A percentile compares a stretch with the other conserved stretches of the same genome.
These are phyloP conservation scores for Beta corolliflora DNA, from an alignment of 179 eudicot species.

Conservation along the genomic window DNA sequence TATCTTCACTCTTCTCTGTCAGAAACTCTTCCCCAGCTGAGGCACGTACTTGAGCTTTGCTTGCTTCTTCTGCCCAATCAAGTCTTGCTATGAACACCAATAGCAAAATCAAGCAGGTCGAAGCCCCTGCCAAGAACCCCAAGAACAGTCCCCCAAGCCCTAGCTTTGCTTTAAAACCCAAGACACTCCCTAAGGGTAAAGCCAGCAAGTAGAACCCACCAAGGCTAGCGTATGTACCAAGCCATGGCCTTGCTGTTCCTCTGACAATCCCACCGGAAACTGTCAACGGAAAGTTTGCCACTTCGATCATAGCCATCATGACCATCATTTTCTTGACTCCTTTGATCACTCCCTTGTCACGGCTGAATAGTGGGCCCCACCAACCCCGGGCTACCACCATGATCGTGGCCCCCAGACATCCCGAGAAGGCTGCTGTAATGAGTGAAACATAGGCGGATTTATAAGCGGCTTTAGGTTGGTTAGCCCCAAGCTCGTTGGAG, in stretches of 20 bases:
- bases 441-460: slow-evolving; percentile 56
- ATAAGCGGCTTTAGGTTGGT: slow-evolving; percentile 44
- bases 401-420: slow-evolving; percentile 44
- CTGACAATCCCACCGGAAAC: slow-evolving; percentile 80
- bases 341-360: slow-evolving; percentile 44
- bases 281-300: slow-evolving; percentile 70
- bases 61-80: slow-evolving; percentile 70
- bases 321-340: slow-evolving; percentile 72
- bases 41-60: slow-evolving; percentile 63
- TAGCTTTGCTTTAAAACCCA: slow-evolving; percentile 58
- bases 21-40: slow-evolving; percentile 12
- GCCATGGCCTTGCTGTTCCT: slow-evolving; percentile 81
- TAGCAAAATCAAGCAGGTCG: slow-evolving; percentile 54
- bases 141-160: slow-evolving; percentile 68
- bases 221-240: slow-evolving; percentile 68
- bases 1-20: slow-evolving; percentile 19
- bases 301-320: slow-evolving; percentile 67
- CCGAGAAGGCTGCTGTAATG: slow-evolving; percentile 40
- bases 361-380: slow-evolving; percentile 76
- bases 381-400: slow-evolving; percentile 58
- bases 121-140: slow-evolving; percentile 74
- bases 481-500: slow-evolving; percentile 83
- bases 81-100: slow-evolving; percentile 61
- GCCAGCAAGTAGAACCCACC: slow-evolving; percentile 82
- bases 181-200: slow-evolving; percentile 58